Conservation (phyloP, 2,329 filamentous ascomycete genomes). For the Cercospora sp. region DNA sequence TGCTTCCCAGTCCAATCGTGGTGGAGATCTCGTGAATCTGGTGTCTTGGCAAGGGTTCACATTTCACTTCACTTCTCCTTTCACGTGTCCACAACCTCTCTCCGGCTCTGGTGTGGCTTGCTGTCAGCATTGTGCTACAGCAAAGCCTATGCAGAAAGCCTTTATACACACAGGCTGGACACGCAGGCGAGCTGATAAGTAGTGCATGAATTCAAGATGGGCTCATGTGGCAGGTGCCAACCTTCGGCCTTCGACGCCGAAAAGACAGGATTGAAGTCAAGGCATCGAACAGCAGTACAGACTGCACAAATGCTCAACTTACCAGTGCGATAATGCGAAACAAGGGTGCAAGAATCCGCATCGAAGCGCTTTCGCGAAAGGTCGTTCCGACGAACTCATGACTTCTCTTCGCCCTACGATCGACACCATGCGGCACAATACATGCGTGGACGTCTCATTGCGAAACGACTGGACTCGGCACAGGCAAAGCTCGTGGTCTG, state of each 20-base stretch:
- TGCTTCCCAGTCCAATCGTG: neutral
- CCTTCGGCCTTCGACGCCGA: neutral
- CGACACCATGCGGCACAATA: neutral
- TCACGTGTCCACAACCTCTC: neutral
- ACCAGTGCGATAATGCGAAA: neutral
- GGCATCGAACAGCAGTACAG: neutral
- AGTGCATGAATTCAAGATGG: neutral
- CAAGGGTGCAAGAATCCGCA: neutral
- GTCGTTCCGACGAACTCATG: no score
- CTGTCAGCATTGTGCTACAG: neutral
- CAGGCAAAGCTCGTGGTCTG: neutral
- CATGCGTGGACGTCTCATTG: neutral
- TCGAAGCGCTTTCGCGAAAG: no score
- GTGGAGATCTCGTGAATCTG: slow-evolving; percentile 5
- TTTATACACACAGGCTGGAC: neutral
- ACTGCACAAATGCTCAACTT: neutral
- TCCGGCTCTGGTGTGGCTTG: neutral
- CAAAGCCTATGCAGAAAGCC: neutral
- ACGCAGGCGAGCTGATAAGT: neutral
- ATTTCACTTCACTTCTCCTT: slow-evolving; percentile 18
- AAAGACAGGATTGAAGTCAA: neutral
- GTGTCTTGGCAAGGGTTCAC: slow-evolving; percentile 7
- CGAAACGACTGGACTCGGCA: neutral
- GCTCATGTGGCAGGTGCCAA: neutral
- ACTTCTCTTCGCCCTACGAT: neutral